These are phyloP conservation scores for Fusarium chaquense DNA, from an alignment of 2,329 filamentous ascomycete species.

Conservation along the genomic window DNA sequence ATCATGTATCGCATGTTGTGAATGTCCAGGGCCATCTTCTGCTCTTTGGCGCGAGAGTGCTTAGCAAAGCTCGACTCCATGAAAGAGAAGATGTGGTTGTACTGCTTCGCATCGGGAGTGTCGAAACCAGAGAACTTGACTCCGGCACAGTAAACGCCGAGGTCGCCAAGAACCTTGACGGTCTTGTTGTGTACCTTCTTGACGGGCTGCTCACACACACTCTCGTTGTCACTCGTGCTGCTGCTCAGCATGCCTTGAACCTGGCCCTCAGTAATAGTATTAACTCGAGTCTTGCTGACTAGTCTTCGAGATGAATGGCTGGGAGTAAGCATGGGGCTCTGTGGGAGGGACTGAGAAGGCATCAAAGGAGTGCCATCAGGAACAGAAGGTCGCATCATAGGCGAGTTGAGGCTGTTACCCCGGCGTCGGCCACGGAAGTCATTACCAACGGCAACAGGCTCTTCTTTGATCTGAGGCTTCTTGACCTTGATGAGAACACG, in stretches of 20 bases:
- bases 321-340: conserved; percentile 66
- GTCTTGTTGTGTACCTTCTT: conserved; percentile 86
- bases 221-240: conserved; percentile 85
- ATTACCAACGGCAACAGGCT: conserved; percentile 50
- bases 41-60: conserved; percentile 79
- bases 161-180: conserved; percentile 80
- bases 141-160: conserved; percentile 81
- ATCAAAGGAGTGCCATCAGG: conserved; percentile 67
- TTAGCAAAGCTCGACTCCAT: conserved; percentile 89
- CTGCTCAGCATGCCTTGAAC: conserved; percentile 68
- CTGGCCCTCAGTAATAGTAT: conserved; percentile 68
- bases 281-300: conserved; percentile 65
- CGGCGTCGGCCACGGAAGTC: conserved; percentile 62
- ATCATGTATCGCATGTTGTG: conserved; percentile 95
- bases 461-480: conserved; percentile 67
- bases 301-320: conserved; percentile 63
- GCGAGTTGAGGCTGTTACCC: conserved; percentile 80
- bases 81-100: conserved; percentile 96
- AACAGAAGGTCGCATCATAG: conserved; percentile 67
- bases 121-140: conserved; percentile 89
- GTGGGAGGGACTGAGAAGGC: conserved; percentile 63
- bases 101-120: conserved; percentile 81
- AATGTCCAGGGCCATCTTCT: conserved; percentile 82
- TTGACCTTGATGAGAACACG: conserved; percentile 96
- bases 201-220: conserved; percentile 67